These are phyloP conservation scores for Candida nitratophila DNA, from an alignment of 805 yeast genomes.

Conservation along the genomic window DNA sequence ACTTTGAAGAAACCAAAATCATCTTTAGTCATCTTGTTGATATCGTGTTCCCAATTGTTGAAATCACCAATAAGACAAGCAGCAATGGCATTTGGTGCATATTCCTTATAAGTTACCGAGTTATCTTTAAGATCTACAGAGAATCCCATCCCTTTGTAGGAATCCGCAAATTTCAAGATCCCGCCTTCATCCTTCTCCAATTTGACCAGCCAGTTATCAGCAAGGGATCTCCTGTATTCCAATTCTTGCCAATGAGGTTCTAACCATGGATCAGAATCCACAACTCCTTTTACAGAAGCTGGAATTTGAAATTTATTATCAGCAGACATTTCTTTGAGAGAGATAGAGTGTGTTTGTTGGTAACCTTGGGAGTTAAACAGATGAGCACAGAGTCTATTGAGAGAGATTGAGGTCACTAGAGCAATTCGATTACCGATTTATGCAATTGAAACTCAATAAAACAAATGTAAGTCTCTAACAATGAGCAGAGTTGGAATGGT, in stretches of 20 bases:
- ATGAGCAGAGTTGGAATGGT: too few species aligned
- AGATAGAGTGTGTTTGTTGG: too few species aligned
- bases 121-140: constrained; percentile 49
- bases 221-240: constrained; percentile 57
- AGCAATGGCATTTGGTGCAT: constrained; percentile 80
- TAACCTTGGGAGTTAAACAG: too few species aligned
- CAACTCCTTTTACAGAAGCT: constrained; percentile 44
- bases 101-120: constrained; percentile 62
- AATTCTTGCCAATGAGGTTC: constrained; percentile 69
- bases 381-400: too few species aligned
- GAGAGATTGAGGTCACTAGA: too few species aligned
- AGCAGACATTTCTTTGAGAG: too few species aligned
- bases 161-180: constrained; percentile 61
- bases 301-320: constrained; percentile 9
- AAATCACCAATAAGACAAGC: constrained; percentile 90
- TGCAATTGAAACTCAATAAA: too few species aligned
- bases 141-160: constrained; percentile 73
- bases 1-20: constrained; percentile 67
- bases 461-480: too few species aligned
- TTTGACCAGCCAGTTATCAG: constrained; percentile 53
- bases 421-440: too few species aligned
- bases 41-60: constrained; percentile 66
- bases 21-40: constrained; percentile 52
- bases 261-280: constrained; percentile 79
- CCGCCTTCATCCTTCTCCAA: constrained; percentile 59